Conservation (phyloP, 2,329 filamentous ascomycete genomes). For the Aspergillus intermedius region DNA sequence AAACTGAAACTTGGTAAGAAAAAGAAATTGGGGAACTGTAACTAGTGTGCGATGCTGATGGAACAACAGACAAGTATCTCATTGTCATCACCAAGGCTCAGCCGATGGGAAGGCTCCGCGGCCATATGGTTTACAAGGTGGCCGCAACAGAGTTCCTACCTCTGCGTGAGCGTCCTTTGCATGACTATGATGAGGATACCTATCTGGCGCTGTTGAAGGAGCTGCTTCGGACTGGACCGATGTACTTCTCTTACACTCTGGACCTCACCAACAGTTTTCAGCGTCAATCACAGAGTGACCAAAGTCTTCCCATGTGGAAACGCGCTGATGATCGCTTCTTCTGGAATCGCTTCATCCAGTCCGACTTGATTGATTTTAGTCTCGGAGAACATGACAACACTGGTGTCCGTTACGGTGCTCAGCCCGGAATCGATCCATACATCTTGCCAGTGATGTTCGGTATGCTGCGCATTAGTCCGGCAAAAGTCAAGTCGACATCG, state of each 20-base stretch:
- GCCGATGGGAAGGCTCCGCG: constrained; percentile 83
- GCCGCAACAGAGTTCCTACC: constrained; percentile 86
- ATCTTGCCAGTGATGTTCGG: constrained; percentile 95
- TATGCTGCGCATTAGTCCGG: constrained; percentile 85
- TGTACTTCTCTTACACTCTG: constrained; percentile 98
- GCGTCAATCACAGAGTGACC: constrained; percentile 73
- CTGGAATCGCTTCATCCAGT: constrained; percentile 92
- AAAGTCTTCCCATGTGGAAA: constrained; percentile 73
- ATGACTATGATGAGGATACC: constrained; percentile 88
- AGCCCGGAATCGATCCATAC: constrained; percentile 77
- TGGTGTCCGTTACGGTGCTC: constrained; percentile 46
- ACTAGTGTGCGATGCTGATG: constrained; percentile 10
- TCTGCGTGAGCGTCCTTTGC: constrained; percentile 82
- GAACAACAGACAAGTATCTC: constrained; percentile 74
- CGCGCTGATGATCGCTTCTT: constrained; percentile 95
- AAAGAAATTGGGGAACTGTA: background rate
- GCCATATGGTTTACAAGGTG: constrained; percentile 94
- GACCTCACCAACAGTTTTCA: constrained; percentile 97
- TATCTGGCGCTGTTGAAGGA: constrained; percentile 77
- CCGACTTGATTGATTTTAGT: constrained; percentile 85
- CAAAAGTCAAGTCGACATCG: constrained; percentile 74
- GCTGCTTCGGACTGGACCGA: constrained; percentile 73
- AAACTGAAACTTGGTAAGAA: constrained; percentile 78
- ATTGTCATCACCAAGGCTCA: constrained; percentile 93
- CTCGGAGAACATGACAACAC: constrained; percentile 47